Percentiles rank a stretch among this genome's conserved stretches.
phyloP scores from a whole-genome alignment of 768 basidiomycete genomes.

The Auricularia cornea region DNA sequence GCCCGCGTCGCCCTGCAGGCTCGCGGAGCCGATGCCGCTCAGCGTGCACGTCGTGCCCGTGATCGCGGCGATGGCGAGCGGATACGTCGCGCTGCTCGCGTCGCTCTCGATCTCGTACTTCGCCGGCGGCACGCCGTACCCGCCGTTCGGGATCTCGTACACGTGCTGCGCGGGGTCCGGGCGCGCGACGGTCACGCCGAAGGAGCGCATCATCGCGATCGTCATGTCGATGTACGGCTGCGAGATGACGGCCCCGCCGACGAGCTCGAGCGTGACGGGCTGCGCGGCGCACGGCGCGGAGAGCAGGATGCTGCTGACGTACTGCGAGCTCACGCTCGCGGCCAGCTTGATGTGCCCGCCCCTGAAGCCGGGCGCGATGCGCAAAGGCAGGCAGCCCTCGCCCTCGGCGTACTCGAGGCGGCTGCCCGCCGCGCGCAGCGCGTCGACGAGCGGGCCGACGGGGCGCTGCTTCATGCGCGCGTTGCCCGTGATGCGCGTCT shows the following conservation, averaged over 20 bases:
- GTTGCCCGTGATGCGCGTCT: conserved; percentile 77
- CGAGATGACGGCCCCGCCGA: conserved; percentile 91
- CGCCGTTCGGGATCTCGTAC: conserved; percentile 76
- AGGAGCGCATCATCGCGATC: conserved; percentile 92
- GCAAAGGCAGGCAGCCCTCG: conserved; percentile 79
- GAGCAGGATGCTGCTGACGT: conserved; percentile 92
- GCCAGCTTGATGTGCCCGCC: conserved; percentile 80
- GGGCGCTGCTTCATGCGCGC: conserved; percentile 99
- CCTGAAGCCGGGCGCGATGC: conserved; percentile 57
- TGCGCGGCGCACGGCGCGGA: conserved; percentile 89
- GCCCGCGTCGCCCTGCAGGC: conserved; percentile 93
- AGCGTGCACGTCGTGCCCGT: conserved; percentile 97
- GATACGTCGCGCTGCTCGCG: conserved; percentile 93
- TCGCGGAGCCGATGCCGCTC: conserved; percentile 79
- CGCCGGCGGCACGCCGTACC: conserved; percentile 65
- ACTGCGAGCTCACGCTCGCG: conserved; percentile 94
- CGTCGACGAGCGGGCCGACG: conserved; percentile 89
- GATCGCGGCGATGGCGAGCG: conserved; percentile 92
- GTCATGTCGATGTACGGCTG: conserved; percentile 99
- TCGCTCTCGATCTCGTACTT: conserved; percentile 91
- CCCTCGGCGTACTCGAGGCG: conserved; percentile 70
- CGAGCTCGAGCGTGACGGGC: conserved; percentile 81
- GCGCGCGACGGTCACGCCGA: conserved; percentile 72
- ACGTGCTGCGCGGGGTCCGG: conserved; percentile 56
- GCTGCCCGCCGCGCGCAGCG: conserved; percentile 74